Evolutionary conservation across 495 filamentous ascomycete genomes (phyloP).

Genomic region (Penicillium maclennaniae): DNA sequence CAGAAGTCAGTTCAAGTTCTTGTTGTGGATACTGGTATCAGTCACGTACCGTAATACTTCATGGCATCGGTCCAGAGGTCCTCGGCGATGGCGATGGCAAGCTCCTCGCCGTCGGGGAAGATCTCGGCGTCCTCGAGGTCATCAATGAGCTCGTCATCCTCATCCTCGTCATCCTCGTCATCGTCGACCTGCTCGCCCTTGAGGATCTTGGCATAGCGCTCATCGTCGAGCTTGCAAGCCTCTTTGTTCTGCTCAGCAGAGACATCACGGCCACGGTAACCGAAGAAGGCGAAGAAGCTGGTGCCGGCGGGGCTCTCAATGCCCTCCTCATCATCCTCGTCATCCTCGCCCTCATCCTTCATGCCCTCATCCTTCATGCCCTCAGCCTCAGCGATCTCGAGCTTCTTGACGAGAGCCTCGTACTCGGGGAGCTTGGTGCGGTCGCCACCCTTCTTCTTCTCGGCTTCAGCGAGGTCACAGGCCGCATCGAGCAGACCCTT

Average conservation of each 20-base stretch:
- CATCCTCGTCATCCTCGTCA: slow-evolving; percentile 42
- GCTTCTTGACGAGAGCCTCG: slow-evolving; percentile 47
- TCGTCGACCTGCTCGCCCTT: slow-evolving; percentile 49
- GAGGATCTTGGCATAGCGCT: slow-evolving; percentile 53
- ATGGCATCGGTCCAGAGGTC: slow-evolving; percentile 84
- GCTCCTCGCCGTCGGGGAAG: slow-evolving; percentile 73
- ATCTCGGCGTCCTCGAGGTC: slow-evolving; percentile 65
- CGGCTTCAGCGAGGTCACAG: slow-evolving; percentile 61
- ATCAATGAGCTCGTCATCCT: slow-evolving; percentile 48
- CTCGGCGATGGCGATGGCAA: slow-evolving; percentile 76
- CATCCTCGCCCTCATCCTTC: slow-evolving; percentile 46
- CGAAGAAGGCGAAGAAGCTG: slow-evolving; percentile 89
- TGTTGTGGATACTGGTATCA: not conserved
- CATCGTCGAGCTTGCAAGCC: slow-evolving; percentile 54
- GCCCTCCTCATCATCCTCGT: slow-evolving; percentile 50
- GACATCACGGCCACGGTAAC: slow-evolving; percentile 62
- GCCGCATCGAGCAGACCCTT: slow-evolving; percentile 71
- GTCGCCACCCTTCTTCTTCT: slow-evolving; percentile 46
- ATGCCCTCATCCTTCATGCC: slow-evolving; percentile 29
- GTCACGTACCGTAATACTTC: slow-evolving; percentile 79
- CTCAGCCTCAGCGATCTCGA: slow-evolving; percentile 26
- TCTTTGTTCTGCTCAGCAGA: slow-evolving; percentile 64
- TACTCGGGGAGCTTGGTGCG: slow-evolving; percentile 46
- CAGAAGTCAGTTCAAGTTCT: slow-evolving; percentile 10
- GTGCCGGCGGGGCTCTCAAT: slow-evolving; percentile 52